These are phyloP conservation scores for Pseudoneurospora amorphoporcata DNA, from an alignment of 495 filamentous ascomycete species.

Conservation along the genomic window DNA sequence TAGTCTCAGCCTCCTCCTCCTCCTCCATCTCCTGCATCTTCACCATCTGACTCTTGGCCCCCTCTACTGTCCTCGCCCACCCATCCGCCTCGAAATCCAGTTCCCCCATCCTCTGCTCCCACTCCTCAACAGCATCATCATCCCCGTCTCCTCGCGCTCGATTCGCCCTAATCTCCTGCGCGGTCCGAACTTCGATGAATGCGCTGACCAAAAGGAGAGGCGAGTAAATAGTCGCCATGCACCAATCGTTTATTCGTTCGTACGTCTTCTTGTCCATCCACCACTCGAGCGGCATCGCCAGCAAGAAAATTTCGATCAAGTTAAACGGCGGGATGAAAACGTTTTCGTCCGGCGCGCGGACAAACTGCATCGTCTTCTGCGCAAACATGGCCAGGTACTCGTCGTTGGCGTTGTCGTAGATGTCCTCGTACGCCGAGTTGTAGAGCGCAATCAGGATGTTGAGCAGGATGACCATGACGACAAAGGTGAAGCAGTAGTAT, in stretches of 20 bases:
- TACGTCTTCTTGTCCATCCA: constrained; percentile 67
- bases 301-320: constrained; percentile 72
- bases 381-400: constrained; percentile 88
- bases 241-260: constrained; percentile 67
- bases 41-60: constrained; percentile 60
- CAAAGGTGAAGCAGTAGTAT: constrained; percentile 93
- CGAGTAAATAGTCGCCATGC: constrained; percentile 81
- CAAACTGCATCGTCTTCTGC: constrained; percentile 90
- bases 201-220: constrained; percentile 76
- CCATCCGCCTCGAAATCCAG: constrained; percentile 70
- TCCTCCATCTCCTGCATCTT: background rate
- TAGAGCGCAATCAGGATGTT: constrained; percentile 96
- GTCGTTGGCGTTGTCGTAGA: constrained; percentile 87
- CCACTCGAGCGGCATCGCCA: constrained; percentile 87
- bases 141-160: constrained; percentile 75
- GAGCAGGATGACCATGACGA: constrained; percentile 86
- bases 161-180: constrained; percentile 57
- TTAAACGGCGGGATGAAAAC: constrained; percentile 96
- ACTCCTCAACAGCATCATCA: constrained; percentile 80
- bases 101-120: constrained; percentile 69
- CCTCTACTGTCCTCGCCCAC: constrained; percentile 66
- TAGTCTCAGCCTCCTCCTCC: background rate
- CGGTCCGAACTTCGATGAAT: constrained; percentile 59
- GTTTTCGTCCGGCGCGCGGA: constrained; percentile 94
- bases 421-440: constrained; percentile 92